Evolutionary conservation across 2,329 filamentous ascomycete species (phyloP), one percentile per base, ranked within the genome.

Genomic region (Stagonosporopsis tanaceti): DNA sequence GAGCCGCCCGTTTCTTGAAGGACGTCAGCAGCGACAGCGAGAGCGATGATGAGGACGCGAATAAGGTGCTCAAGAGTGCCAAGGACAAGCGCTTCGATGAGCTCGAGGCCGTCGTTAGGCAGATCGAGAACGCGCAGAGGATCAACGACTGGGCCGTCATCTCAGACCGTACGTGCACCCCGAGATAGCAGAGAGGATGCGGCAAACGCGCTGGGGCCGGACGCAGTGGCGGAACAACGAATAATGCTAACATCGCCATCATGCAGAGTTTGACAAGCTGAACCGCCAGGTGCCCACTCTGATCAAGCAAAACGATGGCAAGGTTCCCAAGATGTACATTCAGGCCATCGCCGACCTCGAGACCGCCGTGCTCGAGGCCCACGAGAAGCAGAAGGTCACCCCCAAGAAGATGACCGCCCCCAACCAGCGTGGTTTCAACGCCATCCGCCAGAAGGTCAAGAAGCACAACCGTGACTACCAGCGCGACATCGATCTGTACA

Each of bases 361-460:
- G 81, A 93, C 96, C 71, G 87, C 90, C 75, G 91, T 97, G 85
- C 93, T 93, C 76, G 96, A 99, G 83, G 89, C 93, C 24, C 86
- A 96, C 65, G 88, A 93, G 71, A 97, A 97, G 85, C 92, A 96
- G 77, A 99, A 99, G 84, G 91, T 96, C 67, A 91, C 91, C 2
- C 88, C 89, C 63, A 97, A 97, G 87, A 98, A 97, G 86, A 97
- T 98, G 93, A 99, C 97, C 81, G 93, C 93, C 61, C 95, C 89
- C 74, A 96, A 94, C 76, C 90, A 93, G 65, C 92, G 93, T 80
- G 93, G 93, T 72, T 86, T 99, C 73, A 99, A 98, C 78, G 92
- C 93, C 62, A 91, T 98, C 74, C 96, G 97, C 82, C 95, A 99
- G 79, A 93, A 93, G 81, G 92, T 99, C 83, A 93, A 94, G 87